These are phyloP conservation scores for Paecilomyces sp. DNA, from an alignment of 2,329 filamentous ascomycete genomes.

Conservation along the genomic window DNA sequence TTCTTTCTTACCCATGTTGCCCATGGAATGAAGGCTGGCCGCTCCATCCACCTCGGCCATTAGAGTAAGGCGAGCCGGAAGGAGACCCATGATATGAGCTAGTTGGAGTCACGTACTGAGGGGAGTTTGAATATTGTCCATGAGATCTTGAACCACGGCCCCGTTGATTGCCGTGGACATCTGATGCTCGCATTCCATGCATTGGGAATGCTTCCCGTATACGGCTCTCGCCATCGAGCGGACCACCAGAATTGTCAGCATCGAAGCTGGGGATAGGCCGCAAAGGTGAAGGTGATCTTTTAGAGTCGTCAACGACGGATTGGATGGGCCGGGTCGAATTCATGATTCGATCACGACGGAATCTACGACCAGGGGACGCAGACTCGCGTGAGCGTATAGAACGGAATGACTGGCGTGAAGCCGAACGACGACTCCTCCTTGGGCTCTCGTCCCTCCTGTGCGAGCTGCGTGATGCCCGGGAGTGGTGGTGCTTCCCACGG, in stretches of 20 bases:
- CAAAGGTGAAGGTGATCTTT: constrained; percentile 26
- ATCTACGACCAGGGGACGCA: constrained; percentile 14
- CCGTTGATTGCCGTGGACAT: constrained; percentile 20
- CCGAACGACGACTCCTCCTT: constrained; percentile 22
- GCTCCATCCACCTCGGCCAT: constrained; percentile 48
- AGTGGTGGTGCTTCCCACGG: constrained; percentile 16
- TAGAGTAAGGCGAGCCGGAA: constrained; percentile 54
- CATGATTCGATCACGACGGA: constrained; percentile 17
- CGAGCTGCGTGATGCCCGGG: constrained; percentile 21
- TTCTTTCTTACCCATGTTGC: constrained; percentile 43
- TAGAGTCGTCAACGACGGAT: constrained; percentile 17
- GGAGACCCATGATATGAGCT: constrained; percentile 55
- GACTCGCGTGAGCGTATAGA: constrained; percentile 27
- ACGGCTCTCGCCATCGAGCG: constrained; percentile 23
- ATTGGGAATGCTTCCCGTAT: constrained; percentile 25
- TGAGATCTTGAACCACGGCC: constrained; percentile 33
- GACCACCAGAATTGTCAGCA: constrained; percentile 19
- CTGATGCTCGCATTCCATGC: constrained; percentile 25
- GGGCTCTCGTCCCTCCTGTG: constrained; percentile 17
- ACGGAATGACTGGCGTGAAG: constrained; percentile 26
- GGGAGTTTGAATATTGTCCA: constrained; percentile 50
- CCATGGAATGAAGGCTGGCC: constrained; percentile 36
- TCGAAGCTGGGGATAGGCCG: constrained; percentile 26
- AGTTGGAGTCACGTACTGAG: constrained; percentile 49
- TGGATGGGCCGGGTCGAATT: constrained; percentile 20